Base-by-base conservation (phyloP, 495 filamentous ascomycete genomes). In the Pyrenula aspistea region DNA sequence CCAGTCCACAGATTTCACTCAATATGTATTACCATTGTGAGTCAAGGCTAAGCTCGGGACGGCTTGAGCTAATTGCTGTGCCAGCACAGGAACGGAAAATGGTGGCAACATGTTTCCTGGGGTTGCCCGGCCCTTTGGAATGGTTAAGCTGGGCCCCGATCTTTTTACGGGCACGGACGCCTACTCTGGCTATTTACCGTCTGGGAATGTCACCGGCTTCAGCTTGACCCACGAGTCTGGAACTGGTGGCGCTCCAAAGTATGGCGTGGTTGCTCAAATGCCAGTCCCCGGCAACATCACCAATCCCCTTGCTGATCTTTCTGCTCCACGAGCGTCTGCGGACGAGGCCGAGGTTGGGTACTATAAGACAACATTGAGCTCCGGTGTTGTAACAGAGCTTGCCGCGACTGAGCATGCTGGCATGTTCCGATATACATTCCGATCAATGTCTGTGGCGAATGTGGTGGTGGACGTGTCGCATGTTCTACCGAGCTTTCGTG, bases 191-290 rank as follows among this genome's bases (percentile, higher is more conserved):
- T 85, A 83, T 61, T 69, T 78, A 20, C 62, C 81, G 2, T 63
- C 58, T 2, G 84, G 84, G 4, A 75, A 77, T 12, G 78, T 89
- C 60, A 82, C 77, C 8, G 86, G 82, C 10, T 88, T 89, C 66
- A 84, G 80, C 49, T 71, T 88, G 74, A 83, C 87, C 75, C 86
- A 89, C 61, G 85, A 88, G 65, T 82, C 79, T 53, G 86, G 86
- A 2, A 90, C 83, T 10, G 86, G 86, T 1, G 86, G 86, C 12
- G 84, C 84, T 2, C 84, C 85, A 1, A 89, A 87, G 67, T 89
- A 88, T 57, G 85, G 85, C 0, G 82, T 68, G 1, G 81, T 89
- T 19, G 73, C 79, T 2, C 86, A 89, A 60, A 73, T 88, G 64
- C 84, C 86, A 1, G 67, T 83, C 1, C 56, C 77, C 0, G 77